Evolutionary conservation across 2,329 filamentous ascomycete species (phyloP).

Genomic region (Penicillium italicum): DNA sequence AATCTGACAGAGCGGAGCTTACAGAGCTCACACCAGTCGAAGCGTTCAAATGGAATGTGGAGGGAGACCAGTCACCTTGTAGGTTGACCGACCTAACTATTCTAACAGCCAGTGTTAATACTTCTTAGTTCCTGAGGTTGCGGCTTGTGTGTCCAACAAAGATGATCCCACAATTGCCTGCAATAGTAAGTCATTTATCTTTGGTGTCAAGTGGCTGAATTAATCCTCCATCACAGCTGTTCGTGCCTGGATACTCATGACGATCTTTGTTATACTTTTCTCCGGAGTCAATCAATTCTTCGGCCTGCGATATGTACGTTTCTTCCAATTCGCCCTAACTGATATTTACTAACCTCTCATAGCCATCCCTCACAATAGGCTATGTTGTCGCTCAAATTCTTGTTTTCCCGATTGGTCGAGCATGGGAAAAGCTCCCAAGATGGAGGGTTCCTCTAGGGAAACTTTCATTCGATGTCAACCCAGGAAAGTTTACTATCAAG

Average conservation of each 20-base stretch:
- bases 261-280: constrained; percentile 25
- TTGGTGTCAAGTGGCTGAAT: neutral
- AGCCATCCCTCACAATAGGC: constrained; percentile 23
- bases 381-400: constrained; percentile 25
- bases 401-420: constrained; percentile 20
- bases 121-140: constrained; percentile 35
- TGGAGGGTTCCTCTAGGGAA: constrained; percentile 22
- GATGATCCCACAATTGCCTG: constrained; percentile 33
- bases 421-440: constrained; percentile 24
- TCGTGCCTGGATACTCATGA: constrained; percentile 30
- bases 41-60: constrained; percentile 39
- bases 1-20: constrained; percentile 18
- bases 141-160: constrained; percentile 37
- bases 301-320: constrained; percentile 25
- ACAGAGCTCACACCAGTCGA: constrained; percentile 35
- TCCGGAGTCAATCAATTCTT: constrained; percentile 27
- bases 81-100: constrained; percentile 4
- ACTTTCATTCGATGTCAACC: constrained; percentile 22
- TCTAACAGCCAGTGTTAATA: neutral
- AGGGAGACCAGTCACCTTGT: constrained; percentile 40
- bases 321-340: neutral
- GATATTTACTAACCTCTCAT: neutral
- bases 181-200: constrained; percentile 25
- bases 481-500: constrained; percentile 22
- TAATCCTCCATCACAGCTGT: constrained; percentile 19